Conservation (phyloP, 805 yeast species). For the Candida glaebosa region DNA sequence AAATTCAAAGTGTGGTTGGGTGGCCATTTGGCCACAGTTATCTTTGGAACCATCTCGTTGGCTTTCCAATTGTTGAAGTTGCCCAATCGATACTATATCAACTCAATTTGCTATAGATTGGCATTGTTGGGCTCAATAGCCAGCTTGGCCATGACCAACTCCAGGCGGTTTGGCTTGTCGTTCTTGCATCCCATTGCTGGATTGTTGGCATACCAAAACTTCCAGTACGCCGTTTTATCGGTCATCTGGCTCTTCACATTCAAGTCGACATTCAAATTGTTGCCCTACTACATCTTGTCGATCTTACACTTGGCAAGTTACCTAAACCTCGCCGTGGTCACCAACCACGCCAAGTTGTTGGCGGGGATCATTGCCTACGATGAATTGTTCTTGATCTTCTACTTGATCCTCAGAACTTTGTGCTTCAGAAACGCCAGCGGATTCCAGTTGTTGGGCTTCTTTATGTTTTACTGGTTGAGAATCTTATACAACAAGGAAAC, state of each 20-base stretch:
- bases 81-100: slow-evolving; percentile 38
- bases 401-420: slow-evolving; percentile 56
- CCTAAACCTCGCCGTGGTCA: slow-evolving; percentile 39
- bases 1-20: slow-evolving; percentile 52
- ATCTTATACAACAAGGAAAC: slow-evolving; percentile 53
- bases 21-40: slow-evolving; percentile 49
- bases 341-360: slow-evolving; percentile 34
- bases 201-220: slow-evolving; percentile 69
- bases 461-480: slow-evolving; percentile 68
- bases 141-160: slow-evolving; percentile 50
- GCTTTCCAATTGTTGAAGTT: slow-evolving; percentile 38
- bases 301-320: slow-evolving; percentile 49
- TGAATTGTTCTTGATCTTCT: slow-evolving; percentile 53
- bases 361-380: slow-evolving; percentile 54
- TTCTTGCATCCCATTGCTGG: slow-evolving; percentile 59
- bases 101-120: slow-evolving; percentile 51
- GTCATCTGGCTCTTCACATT: slow-evolving; percentile 61
- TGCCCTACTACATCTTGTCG: slow-evolving; percentile 59
- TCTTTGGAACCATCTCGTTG: slow-evolving; percentile 40
- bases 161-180: slow-evolving; percentile 57
- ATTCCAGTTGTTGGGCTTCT: slow-evolving; percentile 56
- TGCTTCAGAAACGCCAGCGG: slow-evolving; percentile 68
- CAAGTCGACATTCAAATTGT: slow-evolving; percentile 59
- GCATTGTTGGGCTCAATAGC: slow-evolving; percentile 53
- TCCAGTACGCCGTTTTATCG: slow-evolving; percentile 61